Evolutionary conservation across 306 rosid species (phyloP).

Genomic region (Citrullus mucosospermus): DNA sequence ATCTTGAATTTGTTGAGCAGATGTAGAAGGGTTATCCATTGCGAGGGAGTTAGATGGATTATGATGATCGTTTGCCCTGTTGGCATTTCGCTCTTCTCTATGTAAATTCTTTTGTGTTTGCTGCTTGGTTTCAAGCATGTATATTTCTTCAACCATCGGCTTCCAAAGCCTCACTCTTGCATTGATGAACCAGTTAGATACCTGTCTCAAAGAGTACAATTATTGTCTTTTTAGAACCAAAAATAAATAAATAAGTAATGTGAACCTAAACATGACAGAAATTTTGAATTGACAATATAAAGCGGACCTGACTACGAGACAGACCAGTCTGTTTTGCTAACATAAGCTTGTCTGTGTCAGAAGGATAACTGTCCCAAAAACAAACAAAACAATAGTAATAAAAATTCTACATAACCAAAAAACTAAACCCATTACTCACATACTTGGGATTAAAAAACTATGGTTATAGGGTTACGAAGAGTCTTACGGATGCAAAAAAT

Average conservation of each 20-base stretch:
- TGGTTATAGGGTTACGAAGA: not conserved
- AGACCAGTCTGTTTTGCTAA: constrained; percentile 90
- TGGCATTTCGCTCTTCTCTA: constrained; percentile 31
- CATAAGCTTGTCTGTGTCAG: constrained; percentile 73
- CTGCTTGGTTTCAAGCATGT: constrained; percentile 68
- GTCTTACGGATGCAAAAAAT: constrained; percentile 87
- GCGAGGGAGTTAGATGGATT: constrained; percentile 26
- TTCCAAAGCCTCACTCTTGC: constrained; percentile 97
- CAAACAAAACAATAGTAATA: not conserved
- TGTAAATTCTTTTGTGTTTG: constrained; percentile 28
- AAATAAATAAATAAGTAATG: not conserved
- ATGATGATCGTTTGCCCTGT: constrained; percentile 32
- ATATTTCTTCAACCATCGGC: constrained; percentile 95
- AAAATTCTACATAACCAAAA: not conserved
- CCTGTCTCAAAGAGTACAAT: constrained; percentile 23
- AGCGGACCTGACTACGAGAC: constrained; percentile 69
- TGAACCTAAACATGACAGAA: not conserved
- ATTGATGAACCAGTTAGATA: constrained; percentile 90
- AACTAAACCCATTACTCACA: not conserved
- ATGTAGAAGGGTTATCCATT: constrained; percentile 29
- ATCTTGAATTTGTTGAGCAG: constrained; percentile 27
- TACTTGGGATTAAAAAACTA: not conserved
- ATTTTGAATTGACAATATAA: not conserved
- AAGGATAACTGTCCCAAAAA: constrained; percentile 54
- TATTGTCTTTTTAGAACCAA: not conserved